Conservation (phyloP, 495 filamentous ascomycete genomes). For the Neurospora sp. region DNA sequence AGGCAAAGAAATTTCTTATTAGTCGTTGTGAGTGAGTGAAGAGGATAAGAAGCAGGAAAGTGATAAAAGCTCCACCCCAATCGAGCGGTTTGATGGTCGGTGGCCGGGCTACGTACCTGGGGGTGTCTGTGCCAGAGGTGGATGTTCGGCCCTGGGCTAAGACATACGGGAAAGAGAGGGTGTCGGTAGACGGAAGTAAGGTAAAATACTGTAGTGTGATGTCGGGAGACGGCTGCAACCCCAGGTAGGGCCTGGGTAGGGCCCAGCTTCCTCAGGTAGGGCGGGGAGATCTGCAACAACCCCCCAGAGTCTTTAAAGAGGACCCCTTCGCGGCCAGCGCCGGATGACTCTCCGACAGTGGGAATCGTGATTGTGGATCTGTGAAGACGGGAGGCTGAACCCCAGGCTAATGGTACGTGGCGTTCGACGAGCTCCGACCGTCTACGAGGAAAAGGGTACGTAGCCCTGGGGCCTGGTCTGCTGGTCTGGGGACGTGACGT, state of each 20-base stretch:
- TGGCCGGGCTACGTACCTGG: constrained; percentile 19
- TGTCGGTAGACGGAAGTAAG: not conserved
- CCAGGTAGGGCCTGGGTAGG: not conserved
- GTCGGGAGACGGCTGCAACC: not conserved
- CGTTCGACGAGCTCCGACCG: not conserved
- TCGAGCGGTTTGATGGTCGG: constrained; percentile 10
- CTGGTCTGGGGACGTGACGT: not conserved
- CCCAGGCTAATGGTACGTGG: constrained; percentile 5
- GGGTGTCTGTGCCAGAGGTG: not conserved
- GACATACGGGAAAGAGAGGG: constrained; percentile 16
- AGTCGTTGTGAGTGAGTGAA: constrained; percentile 7
- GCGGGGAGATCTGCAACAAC: constrained; percentile 20
- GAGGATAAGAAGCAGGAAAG: constrained; percentile 11
- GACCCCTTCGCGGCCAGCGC: constrained; percentile 12
- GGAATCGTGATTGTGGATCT: constrained; percentile 15
- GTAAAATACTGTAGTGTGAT: not conserved
- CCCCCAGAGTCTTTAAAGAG: constrained; percentile 9
- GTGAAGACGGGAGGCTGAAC: constrained; percentile 8
- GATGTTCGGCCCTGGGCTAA: constrained; percentile 7
- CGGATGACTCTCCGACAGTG: constrained; percentile 14
- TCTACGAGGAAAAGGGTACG: not conserved
- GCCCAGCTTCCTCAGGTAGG: constrained; percentile 3
- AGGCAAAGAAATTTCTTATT: constrained; percentile 10
- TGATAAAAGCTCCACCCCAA: constrained; percentile 14
- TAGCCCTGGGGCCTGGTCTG: not conserved